phyloP scores from a whole-genome alignment of 2,329 filamentous ascomycete genomes.

The Byssothecium circinans region DNA sequence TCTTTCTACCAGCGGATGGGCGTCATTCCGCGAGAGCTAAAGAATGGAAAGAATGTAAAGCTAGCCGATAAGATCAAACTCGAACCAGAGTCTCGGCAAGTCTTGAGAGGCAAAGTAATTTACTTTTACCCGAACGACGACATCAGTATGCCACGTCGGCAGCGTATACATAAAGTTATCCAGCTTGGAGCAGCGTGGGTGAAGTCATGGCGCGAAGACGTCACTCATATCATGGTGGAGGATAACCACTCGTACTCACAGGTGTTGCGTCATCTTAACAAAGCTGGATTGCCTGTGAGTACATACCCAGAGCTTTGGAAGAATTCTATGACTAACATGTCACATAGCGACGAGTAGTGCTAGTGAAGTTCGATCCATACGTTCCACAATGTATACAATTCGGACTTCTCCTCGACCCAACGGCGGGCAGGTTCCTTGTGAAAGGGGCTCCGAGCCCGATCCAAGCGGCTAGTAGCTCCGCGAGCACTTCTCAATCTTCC shows the following conservation, averaged over 20 bases:
- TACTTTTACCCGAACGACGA: constrained; percentile 82
- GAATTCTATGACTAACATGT: no score
- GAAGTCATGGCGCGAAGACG: constrained; percentile 53
- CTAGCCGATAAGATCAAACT: constrained; percentile 35
- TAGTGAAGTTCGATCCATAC: constrained; percentile 54
- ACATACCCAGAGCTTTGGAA: no score
- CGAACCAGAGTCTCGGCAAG: constrained; percentile 33
- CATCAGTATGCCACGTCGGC: constrained; percentile 64
- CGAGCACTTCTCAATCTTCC: constrained; percentile 6
- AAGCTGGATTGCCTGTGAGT: constrained; percentile 53
- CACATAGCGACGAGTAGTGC: constrained; percentile 46
- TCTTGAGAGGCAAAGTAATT: constrained; percentile 37
- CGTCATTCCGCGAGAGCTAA: constrained; percentile 33
- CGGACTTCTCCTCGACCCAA: constrained; percentile 51
- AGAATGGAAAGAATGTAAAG: constrained; percentile 32
- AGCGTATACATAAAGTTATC: constrained; percentile 73
- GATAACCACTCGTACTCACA: constrained; percentile 70
- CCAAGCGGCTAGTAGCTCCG: constrained; percentile 1
- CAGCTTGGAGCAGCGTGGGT: constrained; percentile 69
- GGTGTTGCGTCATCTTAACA: constrained; percentile 60
- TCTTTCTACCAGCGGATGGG: constrained; percentile 34
- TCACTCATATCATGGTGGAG: constrained; percentile 83
- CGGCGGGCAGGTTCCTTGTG: constrained; percentile 62
- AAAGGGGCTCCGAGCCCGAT: constrained; percentile 49
- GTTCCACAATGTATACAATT: constrained; percentile 49